Base-by-base conservation (phyloP, 495 filamentous ascomycete species). In the Thozetella sp. region DNA sequence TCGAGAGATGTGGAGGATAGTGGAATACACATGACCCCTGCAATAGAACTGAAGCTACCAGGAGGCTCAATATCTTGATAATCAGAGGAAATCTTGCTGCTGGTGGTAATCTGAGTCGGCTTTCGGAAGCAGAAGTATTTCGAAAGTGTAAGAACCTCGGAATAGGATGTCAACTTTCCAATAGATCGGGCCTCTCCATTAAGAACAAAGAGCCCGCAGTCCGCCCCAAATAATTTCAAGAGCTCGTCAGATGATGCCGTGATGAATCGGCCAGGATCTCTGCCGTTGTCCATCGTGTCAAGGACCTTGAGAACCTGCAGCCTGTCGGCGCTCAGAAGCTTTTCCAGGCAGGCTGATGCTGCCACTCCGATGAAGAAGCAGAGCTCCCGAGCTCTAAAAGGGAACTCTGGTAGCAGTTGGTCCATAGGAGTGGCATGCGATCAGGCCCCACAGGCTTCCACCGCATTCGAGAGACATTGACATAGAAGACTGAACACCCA, bases 401-500 rank as follows among this genome's bases (percentile, higher is more conserved):
- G 88, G 86, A 0, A 95, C 90, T 34, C 91, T 80, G 83, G 91
- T 93, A 2, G 90, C 89, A 11, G 80, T 76, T 0, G 79, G 65
- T 10, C 84, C 90, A 64, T 94, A 93, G 0, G 85, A 82, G 64
- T 96, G 91, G 56, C 90, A 95, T 1, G 90, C 82, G 40, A 95
- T 90, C 30, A 95, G 74, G 0, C 92, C 92, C 91, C 91, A 95
- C 0, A 94, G 78, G 57, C 92, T 85, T 48, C 81, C 77, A 61
- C 91, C 89, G 0, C 83, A 84, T 57, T 88, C 91, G 58, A 94
- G 87, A n/a, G 90, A 93, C 63, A 95, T 92, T 9, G 91, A 93
- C 91, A 95, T 95, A 52, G 89, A 92, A 0, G 90, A 85, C 23
- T 90, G 83, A 1, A 93, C 90, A 2, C 81, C 82, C 91, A 94